phyloP scores from a whole-genome alignment of 768 basidiomycete genomes.

The Boletus bicolor region DNA sequence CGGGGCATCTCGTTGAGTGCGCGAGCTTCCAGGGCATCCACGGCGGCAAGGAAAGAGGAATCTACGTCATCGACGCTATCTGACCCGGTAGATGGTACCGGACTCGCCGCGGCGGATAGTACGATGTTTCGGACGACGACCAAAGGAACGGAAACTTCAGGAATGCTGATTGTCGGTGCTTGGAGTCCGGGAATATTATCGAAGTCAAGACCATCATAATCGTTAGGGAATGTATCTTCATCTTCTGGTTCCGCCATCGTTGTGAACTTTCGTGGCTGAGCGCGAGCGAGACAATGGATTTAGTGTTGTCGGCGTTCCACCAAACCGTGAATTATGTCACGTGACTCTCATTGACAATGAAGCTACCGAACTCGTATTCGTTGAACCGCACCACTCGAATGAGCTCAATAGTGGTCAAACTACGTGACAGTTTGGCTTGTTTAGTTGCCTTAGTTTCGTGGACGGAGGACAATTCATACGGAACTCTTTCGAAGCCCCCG shows the following conservation, averaged over 20 bases:
- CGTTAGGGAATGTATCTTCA: constrained; percentile 57
- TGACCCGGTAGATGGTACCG: constrained; percentile 5
- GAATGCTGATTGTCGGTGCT: constrained; percentile 2
- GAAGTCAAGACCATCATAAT: constrained; percentile 49
- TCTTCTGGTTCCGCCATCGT: constrained; percentile 26
- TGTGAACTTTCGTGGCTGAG: background rate
- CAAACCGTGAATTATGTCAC: background rate
- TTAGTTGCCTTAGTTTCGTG: background rate
- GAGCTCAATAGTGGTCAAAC: background rate
- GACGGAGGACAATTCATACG: background rate
- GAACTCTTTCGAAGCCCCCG: background rate
- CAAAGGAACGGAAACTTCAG: background rate
- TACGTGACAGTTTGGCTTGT: too few relatives aligned
- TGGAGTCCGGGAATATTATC: constrained; percentile 37
- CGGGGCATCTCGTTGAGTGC: constrained; percentile 9
- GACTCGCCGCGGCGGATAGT: constrained; percentile 9
- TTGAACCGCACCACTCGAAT: background rate
- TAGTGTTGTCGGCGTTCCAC: too few relatives aligned
- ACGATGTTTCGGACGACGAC: background rate
- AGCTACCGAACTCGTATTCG: too few relatives aligned
- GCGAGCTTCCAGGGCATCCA: constrained; percentile 47
- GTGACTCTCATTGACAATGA: background rate
- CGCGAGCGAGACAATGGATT: background rate
- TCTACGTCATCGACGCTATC: constrained; percentile 21
- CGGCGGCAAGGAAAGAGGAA: constrained; percentile 30